A percentile compares a stretch with the other conserved stretches of the same genome.
phyloP scores from a whole-genome alignment of 2,329 filamentous ascomycete genomes.

The Aspergillus sp. region DNA sequence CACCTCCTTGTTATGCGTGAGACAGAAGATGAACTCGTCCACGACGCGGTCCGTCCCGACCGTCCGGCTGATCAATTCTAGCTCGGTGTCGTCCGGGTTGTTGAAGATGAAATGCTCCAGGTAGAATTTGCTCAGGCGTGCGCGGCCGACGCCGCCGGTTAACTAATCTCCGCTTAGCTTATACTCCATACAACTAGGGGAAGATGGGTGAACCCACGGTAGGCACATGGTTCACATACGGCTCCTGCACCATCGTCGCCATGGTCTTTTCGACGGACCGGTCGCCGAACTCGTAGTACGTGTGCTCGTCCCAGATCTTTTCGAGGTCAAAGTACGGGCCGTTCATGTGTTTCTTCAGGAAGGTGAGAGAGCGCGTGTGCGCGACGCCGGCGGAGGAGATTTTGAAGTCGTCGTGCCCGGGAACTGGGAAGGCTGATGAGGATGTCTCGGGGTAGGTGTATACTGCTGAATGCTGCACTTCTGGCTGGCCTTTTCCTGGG shows the following conservation, averaged over 20 bases:
- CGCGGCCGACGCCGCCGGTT: slow-evolving; percentile 68
- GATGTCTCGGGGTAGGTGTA: slow-evolving; percentile 48
- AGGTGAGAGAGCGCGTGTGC: slow-evolving; percentile 64
- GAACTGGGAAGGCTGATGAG: slow-evolving; percentile 48
- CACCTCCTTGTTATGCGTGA: slow-evolving; percentile 61
- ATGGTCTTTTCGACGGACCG: slow-evolving; percentile 70
- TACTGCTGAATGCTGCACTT: neutral
- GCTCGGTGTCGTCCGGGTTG: slow-evolving; percentile 64
- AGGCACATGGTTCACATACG: slow-evolving; percentile 75
- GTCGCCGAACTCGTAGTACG: slow-evolving; percentile 66
- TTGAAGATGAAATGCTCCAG: slow-evolving; percentile 70
- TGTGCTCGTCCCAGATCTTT: slow-evolving; percentile 76
- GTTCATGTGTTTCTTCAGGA: slow-evolving; percentile 60
- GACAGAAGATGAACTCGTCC: slow-evolving; percentile 66
- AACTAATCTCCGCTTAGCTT: slow-evolving; percentile 33
- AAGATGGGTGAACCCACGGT: slow-evolving; percentile 48
- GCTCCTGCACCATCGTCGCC: slow-evolving; percentile 76
- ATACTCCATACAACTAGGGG: no score
- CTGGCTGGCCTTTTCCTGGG: neutral
- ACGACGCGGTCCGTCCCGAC: slow-evolving; percentile 69
- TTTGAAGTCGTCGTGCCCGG: slow-evolving; percentile 52
- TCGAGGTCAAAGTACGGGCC: slow-evolving; percentile 74
- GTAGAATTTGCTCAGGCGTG: slow-evolving; percentile 65
- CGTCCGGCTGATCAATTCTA: slow-evolving; percentile 70
- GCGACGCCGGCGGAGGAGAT: slow-evolving; percentile 57